Evolutionary conservation across 306 rosid genomes (phyloP), one percentile per base, ranked within the genome.

Genomic region (Heteromeles arbutifolia): DNA sequence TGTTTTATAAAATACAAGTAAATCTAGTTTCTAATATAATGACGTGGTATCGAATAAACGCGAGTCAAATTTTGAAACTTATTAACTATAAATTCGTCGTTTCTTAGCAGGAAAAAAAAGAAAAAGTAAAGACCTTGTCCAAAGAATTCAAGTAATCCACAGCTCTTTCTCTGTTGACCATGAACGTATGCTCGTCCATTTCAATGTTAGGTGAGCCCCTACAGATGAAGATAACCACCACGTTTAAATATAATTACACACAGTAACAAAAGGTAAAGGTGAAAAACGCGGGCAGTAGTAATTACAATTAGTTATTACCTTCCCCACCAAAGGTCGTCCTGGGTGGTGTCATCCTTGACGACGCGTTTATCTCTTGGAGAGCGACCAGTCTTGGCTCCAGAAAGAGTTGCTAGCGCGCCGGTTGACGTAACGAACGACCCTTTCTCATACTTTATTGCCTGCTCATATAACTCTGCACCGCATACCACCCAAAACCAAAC

Each of bases 151-250:
- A 84, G 87, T 93, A 93, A 76, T 93, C 98, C 2, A 91, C 97
- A 1, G 98, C 98, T 78, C 98, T 88, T 74, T 93, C 98, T 69
- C 98, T 89, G 75, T 93, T 93, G 56, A 88, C 85, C 89, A 91
- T 28, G 83, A 91, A 93, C 17, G 88, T 84, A 4, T 93, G 86
- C 85, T 85, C 93, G 54, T 93, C 97, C 98, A 93, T 93, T 81
- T 93, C 98, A 56, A 93, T 91, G 79, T 93, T 93, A 5, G 98
- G 97, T 71, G 98, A 93, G 44, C 98, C 98, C 88, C 98, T 93
- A 69, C 18, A 19, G 0, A 52, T 41, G 66, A 8, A 19, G 69
- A 69, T 41, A 2, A 59, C 39, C 58, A 73, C 19, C 11, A 2
- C 11, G 3, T 69, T 7, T 48, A 15, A 15, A 15, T 48, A 48